Evolutionary conservation across 768 basidiomycete genomes (phyloP).

Genomic region (Hebeloma cylindrosporum): DNA sequence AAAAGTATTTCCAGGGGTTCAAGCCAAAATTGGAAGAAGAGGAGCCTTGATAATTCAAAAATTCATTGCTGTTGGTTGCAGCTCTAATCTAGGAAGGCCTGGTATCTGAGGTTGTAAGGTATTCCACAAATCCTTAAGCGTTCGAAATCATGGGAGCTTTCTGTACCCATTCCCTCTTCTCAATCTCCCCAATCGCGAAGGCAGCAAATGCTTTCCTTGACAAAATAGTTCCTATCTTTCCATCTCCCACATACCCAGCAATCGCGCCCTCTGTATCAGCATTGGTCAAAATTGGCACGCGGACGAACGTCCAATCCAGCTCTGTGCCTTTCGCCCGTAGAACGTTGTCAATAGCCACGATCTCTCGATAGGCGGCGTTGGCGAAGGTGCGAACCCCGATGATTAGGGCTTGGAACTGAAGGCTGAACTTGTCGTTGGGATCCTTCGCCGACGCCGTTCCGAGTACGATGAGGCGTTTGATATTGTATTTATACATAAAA

Average conservation of each 20-base stretch:
- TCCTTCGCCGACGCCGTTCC: slow-evolving; percentile 69
- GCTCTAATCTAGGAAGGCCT: background rate
- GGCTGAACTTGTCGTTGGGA: slow-evolving; percentile 54
- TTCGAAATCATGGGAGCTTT: slow-evolving; percentile 45
- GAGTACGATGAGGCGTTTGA: slow-evolving; percentile 63
- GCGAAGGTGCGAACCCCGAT: slow-evolving; percentile 43
- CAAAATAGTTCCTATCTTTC: slow-evolving; percentile 47
- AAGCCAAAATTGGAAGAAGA: slow-evolving; percentile 29
- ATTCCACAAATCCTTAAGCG: no score
- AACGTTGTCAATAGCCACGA: slow-evolving; percentile 61
- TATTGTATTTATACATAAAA: slow-evolving; percentile 49
- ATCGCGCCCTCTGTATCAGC: slow-evolving; percentile 43
- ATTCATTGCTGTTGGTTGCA: no score
- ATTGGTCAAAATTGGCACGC: slow-evolving; percentile 64
- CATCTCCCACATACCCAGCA: slow-evolving; percentile 71
- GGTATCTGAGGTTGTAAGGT: background rate
- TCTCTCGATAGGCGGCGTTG: slow-evolving; percentile 61
- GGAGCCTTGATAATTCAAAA: no score
- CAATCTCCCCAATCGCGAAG: slow-evolving; percentile 59
- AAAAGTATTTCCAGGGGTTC: slow-evolving; percentile 87
- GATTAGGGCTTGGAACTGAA: slow-evolving; percentile 44
- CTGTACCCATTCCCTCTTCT: slow-evolving; percentile 58
- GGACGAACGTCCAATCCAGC: slow-evolving; percentile 67
- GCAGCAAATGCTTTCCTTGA: slow-evolving; percentile 58
- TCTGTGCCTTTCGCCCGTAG: slow-evolving; percentile 48